Conservation (phyloP, 345 rosid genomes). For the Camelina laxa region DNA sequence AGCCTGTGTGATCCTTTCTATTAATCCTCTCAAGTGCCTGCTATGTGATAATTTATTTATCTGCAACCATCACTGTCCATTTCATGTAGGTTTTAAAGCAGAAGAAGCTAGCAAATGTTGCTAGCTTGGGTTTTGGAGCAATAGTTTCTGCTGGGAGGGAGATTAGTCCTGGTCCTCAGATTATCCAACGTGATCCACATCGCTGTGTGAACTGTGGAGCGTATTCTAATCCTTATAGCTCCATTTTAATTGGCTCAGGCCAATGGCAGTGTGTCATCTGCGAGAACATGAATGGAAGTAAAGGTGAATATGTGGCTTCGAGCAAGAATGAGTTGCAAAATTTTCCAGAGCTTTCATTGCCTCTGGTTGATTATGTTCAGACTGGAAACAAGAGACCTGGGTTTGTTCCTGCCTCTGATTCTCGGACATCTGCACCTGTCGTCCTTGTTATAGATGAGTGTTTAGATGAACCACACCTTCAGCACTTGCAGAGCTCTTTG, state of each 20-base stretch:
- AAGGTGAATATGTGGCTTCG: conserved; percentile 83
- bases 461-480: conserved; percentile 95
- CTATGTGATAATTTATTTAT: conserved; percentile 2
- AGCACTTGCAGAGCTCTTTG: conserved; percentile 94
- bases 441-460: conserved; percentile 95
- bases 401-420: conserved; percentile 89
- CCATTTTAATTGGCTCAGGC: conserved; percentile 85
- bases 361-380: conserved; percentile 84
- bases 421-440: conserved; percentile 80
- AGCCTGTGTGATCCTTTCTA: background rate
- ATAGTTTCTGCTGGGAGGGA: conserved; percentile 89
- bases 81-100: conserved; percentile 75
- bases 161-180: conserved; percentile 77
- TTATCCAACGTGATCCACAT: conserved; percentile 84
- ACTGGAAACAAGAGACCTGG: conserved; percentile 85
- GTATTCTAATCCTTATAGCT: conserved; percentile 81
- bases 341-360: conserved; percentile 79
- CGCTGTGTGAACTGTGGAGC: conserved; percentile 94
- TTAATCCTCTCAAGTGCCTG: background rate
- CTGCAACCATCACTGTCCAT: background rate
- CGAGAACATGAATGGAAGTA: conserved; percentile 72
- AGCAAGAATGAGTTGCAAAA: conserved; percentile 71
- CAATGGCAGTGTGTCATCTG: conserved; percentile 98
- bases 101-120: conserved; percentile 83
- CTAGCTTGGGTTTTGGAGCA: conserved; percentile 94